phyloP scores from a whole-genome alignment of 257 asterid species.

The Solanum acaule region DNA sequence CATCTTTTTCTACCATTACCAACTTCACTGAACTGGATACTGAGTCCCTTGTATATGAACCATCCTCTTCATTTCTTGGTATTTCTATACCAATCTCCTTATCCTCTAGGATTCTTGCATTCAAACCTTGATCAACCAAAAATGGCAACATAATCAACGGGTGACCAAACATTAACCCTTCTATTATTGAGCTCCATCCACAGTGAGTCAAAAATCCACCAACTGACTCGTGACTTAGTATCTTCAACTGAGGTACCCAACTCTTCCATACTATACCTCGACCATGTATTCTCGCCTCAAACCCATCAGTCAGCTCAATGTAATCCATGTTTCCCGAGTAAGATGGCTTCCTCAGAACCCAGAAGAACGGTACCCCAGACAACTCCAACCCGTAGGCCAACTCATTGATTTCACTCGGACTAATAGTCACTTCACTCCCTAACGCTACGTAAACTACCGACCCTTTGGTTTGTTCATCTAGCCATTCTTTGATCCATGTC shows the following conservation, averaged over 20 bases:
- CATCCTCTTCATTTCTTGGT: slow-evolving; percentile 20
- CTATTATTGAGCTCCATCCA: slow-evolving; percentile 25
- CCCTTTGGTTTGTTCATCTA: neutral
- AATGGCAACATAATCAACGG: slow-evolving; percentile 27
- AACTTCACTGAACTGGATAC: slow-evolving; percentile 18
- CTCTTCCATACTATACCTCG: slow-evolving; percentile 19
- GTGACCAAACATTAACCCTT: slow-evolving; percentile 17
- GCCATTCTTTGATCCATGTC: slow-evolving; percentile 3
- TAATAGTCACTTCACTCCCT: slow-evolving; percentile 17
- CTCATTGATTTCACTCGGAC: slow-evolving; percentile 16
- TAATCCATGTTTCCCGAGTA: neutral
- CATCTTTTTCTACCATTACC: slow-evolving; percentile 20
- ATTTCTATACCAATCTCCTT: slow-evolving; percentile 20
- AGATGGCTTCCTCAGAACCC: slow-evolving; percentile 14
- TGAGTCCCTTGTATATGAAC: slow-evolving; percentile 10
- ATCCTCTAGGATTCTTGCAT: slow-evolving; percentile 21
- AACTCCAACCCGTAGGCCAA: slow-evolving; percentile 16
- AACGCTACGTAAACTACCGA: slow-evolving; percentile 17
- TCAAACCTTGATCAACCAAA: slow-evolving; percentile 24
- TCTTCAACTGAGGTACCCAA: slow-evolving; percentile 26
- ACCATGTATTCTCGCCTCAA: slow-evolving; percentile 7
- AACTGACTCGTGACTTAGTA: slow-evolving; percentile 12
- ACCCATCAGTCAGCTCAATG: slow-evolving; percentile 14
- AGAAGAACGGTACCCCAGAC: slow-evolving; percentile 16
- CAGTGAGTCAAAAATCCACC: slow-evolving; percentile 5